Base-by-base conservation (phyloP, 1,284 basidiomycete species). In the Puccinia polysora region DNA sequence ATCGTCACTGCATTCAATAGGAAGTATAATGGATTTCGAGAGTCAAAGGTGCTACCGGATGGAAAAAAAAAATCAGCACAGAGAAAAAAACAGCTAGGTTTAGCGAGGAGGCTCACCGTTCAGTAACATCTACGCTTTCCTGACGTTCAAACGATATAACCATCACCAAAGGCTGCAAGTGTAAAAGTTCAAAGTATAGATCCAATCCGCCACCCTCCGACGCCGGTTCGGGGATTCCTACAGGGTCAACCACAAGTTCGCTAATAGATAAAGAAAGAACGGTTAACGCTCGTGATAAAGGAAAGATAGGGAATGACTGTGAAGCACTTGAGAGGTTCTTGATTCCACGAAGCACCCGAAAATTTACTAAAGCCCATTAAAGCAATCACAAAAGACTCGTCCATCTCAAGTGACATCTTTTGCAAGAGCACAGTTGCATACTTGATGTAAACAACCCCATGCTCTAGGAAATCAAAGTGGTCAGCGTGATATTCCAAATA, bases 111-210 rank as follows among this genome's bases (percentile, higher is more conserved):
- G 81, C 87, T 77, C 78, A 93, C 93, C 91, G 91, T 76, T 95
- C 90, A 78, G 93, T 92, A 58, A 89, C 89, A 79, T 90, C 96
- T 65, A 95, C 87, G 45, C 91, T 84, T 76, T 97, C 93, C 0
- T 93, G 96, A 14, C 94, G 86, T 90, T 97, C 96, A 82, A 99
- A 98, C 0, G 96, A 98, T 18, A 98, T 81, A 3, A 91, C 89
- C 8, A 99, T 83, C 75, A 89, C 88, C 77, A 98, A 89, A 2
- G 96, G 96, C 77, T 99, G 96, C 56, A 99, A 83, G 77, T 97
- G 93, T n/a, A 99, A 84, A 14, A 94, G 87, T 81, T 99, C 95
- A 78, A 98, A 97, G 82, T 98, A 98, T 69, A 97, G 81, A 75
- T 93, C 89, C 78, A 86, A 85, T 36, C 89, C 89, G 7, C 83